These are phyloP conservation scores for Rhipidocladum racemiflorum DNA, from an alignment of 176 grass and related monocot species.

Conservation along the genomic window DNA sequence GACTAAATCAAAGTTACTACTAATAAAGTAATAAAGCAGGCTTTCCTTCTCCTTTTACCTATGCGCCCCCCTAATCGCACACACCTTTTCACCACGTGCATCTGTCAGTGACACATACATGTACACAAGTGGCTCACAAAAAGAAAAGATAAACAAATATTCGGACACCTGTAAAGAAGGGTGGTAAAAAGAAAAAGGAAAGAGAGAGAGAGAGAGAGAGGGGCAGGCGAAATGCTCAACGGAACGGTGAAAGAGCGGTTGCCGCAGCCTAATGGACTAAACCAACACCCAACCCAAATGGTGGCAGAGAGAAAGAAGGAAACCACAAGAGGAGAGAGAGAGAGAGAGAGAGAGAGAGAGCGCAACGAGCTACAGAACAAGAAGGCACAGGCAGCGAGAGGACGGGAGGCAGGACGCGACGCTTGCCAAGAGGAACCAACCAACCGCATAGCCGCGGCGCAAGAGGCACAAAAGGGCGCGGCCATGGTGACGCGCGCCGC, in stretches of 20 bases:
- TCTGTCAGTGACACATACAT: background rate
- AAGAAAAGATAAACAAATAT: background rate
- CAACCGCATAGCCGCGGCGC: background rate
- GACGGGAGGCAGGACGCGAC: background rate
- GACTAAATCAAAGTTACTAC: background rate
- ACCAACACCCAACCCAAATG: background rate
- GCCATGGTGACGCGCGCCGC: conserved; percentile 14
- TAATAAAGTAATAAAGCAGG: background rate
- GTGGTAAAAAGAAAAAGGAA: background rate
- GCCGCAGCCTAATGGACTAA: background rate
- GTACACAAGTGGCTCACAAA: background rate
- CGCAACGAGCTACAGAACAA: conserved; percentile 25
- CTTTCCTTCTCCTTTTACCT: background rate
- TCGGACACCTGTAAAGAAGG: background rate
- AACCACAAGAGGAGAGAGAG: background rate
- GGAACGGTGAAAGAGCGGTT: conserved; percentile 19
- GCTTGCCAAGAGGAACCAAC: conserved; percentile 28
- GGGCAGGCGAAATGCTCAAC: conserved; percentile 25
- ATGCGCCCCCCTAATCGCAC: conserved; percentile 8
- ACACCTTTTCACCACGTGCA: conserved; percentile 29
- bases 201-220: too few relatives aligned
- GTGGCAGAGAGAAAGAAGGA: background rate
- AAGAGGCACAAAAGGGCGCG: conserved; percentile 4
- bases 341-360: background rate
- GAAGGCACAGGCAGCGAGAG: conserved; percentile 16